Percentiles rank a stretch among this genome's conserved stretches.
Conservation (phyloP, 2,329 filamentous ascomycete species). For the Aspergillus sp. region DNA sequence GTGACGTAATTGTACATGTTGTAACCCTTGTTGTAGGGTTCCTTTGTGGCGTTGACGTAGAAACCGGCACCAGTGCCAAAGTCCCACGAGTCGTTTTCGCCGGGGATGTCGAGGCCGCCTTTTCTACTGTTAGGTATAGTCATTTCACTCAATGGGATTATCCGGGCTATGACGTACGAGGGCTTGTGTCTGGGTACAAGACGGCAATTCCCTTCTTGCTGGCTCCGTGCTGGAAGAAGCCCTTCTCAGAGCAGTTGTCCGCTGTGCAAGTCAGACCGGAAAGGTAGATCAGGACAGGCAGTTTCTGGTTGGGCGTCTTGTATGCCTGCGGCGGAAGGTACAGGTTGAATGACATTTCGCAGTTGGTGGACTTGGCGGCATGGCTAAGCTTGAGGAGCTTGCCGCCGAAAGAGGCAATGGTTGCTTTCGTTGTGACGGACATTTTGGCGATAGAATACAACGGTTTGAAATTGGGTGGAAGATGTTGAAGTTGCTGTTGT, state of each 20-base stretch:
- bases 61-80: slow-evolving; percentile 92
- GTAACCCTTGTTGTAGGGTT: slow-evolving; percentile 76
- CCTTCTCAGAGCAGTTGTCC: slow-evolving; percentile 73
- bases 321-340: slow-evolving; percentile 77
- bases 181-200: slow-evolving; percentile 92
- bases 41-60: slow-evolving; percentile 81
- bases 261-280: slow-evolving; percentile 93
- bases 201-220: slow-evolving; percentile 82
- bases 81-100: slow-evolving; percentile 86
- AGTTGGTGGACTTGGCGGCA: slow-evolving; percentile 73
- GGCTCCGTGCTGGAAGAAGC: slow-evolving; percentile 87
- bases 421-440: slow-evolving; percentile 85
- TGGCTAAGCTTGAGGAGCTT: slow-evolving; percentile 94
- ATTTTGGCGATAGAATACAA: slow-evolving; percentile 47
- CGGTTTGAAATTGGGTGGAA: background rate
- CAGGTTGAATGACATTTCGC: slow-evolving; percentile 89
- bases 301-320: slow-evolving; percentile 54
- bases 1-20: slow-evolving; percentile 94
- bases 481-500: background rate
- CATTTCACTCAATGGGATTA: background rate
- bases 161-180: slow-evolving; percentile 56
- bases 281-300: slow-evolving; percentile 88
- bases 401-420: slow-evolving; percentile 88
- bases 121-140: background rate
- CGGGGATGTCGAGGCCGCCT: slow-evolving; percentile 74